Base-by-base conservation (phyloP, 208 protist genomes). In the Polymyxa betae region DNA sequence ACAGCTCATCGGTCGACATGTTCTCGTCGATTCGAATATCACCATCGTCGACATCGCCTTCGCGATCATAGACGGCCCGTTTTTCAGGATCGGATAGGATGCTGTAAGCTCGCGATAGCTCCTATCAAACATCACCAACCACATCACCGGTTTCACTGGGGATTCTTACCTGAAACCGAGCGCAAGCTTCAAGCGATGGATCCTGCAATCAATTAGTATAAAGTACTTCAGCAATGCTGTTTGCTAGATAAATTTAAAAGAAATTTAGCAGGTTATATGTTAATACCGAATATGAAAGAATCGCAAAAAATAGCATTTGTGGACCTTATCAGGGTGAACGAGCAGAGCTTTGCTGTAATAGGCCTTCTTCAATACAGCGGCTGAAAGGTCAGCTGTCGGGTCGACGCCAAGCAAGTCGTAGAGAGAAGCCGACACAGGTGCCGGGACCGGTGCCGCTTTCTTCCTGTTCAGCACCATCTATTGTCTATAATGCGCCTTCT, bases 301-400 rank as follows among this genome's bases (percentile, higher is more conserved):
- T n/a, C n/a, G n/a, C n/a, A n/a, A n/a, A n/a, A n/a, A n/a, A n/a
- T n/a, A n/a, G n/a, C n/a, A n/a, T n/a, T n/a, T n/a, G n/a, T n/a
- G n/a, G 5, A 24, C 49, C 72, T 82, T 82, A 43, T 82, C 72
- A 45, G 72, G 72, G 35, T 82, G 72, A 5, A 82, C 72, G 35
- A 82, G 5, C n/a, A 82, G n/a, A 20, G 72, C 72, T 82, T 82
- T 82, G 16, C 10, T 35, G 72, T 82, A 82, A 43, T 82, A 82
- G 16, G 72, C 72, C 40, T 82, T 82, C 40, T 43, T 35, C 72
- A 82, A n/a, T 20, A 82, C 72, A n/a, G n/a, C n/a, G n/a, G n/a
- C n/a, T 82, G 72, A 38, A 5, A 82, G 72, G 5, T 82, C 72
- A n/a, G 5, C 72, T 35, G 72, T 38, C 5, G n/a, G n/a, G 16